Conservation (phyloP, 2,329 filamentous ascomycete genomes). For the Stemphylium beticola region DNA sequence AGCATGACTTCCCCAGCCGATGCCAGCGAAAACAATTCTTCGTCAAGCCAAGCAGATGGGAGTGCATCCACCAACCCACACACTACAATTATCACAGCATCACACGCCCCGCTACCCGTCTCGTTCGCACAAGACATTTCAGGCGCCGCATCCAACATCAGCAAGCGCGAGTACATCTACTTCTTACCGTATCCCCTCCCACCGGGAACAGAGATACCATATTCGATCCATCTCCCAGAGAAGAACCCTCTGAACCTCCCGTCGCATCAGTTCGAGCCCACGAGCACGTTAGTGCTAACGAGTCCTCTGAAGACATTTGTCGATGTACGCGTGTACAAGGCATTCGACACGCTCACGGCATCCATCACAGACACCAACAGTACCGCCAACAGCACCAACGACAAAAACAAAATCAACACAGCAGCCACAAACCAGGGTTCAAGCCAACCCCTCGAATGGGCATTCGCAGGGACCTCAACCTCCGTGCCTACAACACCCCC, state of each 20-base stretch:
- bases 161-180: slow-evolving; percentile 62
- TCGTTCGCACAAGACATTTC: slow-evolving; percentile 1
- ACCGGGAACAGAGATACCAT: slow-evolving; percentile 30
- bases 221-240: slow-evolving; percentile 33
- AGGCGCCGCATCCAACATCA: slow-evolving; percentile 7
- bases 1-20: slow-evolving; percentile 1
- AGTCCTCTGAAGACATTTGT: slow-evolving; percentile 64
- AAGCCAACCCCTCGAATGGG: slow-evolving; percentile 64
- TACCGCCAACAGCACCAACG: background rate
- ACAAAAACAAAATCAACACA: no score
- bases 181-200: slow-evolving; percentile 57
- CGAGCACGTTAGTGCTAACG: slow-evolving; percentile 69
- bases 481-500: slow-evolving; percentile 38
- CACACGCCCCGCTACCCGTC: background rate
- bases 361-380: background rate
- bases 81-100: slow-evolving; percentile 6
- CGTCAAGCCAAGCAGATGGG: background rate
- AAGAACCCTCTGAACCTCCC: slow-evolving; percentile 35
- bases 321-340: slow-evolving; percentile 63
- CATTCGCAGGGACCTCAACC: slow-evolving; percentile 61
- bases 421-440: slow-evolving; percentile 32
- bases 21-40: background rate
- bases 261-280: slow-evolving; percentile 58
- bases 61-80: background rate
- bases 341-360: background rate